phyloP scores from a whole-genome alignment of 1,284 basidiomycete genomes.

The Inonotus obliquus region DNA sequence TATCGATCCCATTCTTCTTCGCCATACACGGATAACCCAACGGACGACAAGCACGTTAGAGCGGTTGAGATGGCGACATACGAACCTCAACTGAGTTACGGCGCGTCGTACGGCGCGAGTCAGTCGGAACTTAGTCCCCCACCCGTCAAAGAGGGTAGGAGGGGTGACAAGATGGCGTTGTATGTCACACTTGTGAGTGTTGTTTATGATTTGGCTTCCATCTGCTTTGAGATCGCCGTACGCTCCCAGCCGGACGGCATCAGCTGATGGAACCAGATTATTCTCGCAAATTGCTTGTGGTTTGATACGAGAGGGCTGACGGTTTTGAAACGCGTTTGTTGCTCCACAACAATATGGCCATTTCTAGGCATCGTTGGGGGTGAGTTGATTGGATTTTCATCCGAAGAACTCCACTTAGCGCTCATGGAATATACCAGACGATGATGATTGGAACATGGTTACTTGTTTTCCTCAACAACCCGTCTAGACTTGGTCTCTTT shows the following conservation, averaged over 20 bases:
- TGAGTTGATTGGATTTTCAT: slow-evolving; percentile 3
- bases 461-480: slow-evolving; percentile 19
- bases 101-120: background rate
- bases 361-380: slow-evolving; percentile 10
- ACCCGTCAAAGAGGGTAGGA: slow-evolving; percentile 15
- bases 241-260: background rate
- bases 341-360: background rate
- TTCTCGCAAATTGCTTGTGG: background rate
- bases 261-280: background rate
- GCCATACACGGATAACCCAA: background rate
- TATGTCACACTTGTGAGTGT: slow-evolving; percentile 12
- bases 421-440: slow-evolving; percentile 14
- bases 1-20: slow-evolving; percentile 2
- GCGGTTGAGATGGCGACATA: slow-evolving; percentile 8
- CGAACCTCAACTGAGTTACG: background rate
- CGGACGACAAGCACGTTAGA: background rate
- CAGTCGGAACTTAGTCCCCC: background rate
- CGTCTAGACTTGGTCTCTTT: slow-evolving; percentile 19
- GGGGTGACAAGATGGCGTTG: slow-evolving; percentile 10
- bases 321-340: background rate
- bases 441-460: slow-evolving; percentile 24
- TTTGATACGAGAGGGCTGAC: background rate
- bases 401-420: background rate
- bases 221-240: background rate
- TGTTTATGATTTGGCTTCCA: background rate